A percentile compares a stretch with the other conserved stretches of the same genome.
phyloP scores from a whole-genome alignment of 495 filamentous ascomycete species.

The Trichocladium antarcticum region DNA sequence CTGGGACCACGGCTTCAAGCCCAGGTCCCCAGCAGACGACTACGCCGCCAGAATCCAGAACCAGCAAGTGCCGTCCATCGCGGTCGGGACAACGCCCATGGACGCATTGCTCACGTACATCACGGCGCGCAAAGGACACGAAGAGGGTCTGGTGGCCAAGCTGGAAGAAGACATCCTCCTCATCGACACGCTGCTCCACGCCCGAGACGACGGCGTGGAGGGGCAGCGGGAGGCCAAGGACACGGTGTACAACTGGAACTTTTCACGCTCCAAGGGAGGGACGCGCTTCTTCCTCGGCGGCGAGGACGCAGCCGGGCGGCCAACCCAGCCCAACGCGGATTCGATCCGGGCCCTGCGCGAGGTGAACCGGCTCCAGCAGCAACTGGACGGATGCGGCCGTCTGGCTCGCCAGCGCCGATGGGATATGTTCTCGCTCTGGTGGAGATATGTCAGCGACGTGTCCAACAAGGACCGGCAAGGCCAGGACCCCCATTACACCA shows the following conservation, averaged over 20 bases:
- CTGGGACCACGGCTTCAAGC: conserved; percentile 24
- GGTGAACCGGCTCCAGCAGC: conserved; percentile 19
- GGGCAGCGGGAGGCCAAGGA: conserved; percentile 24
- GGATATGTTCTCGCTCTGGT: conserved; percentile 35
- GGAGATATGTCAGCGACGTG: conserved; percentile 20
- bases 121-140: conserved; percentile 4
- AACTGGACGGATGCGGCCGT: conserved; percentile 12
- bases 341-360: conserved; percentile 2
- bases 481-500: background rate
- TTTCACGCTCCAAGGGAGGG: conserved; percentile 19
- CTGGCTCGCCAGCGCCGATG: conserved; percentile 18
- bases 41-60: background rate
- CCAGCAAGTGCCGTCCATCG: conserved; percentile 9
- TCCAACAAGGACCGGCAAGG: background rate
- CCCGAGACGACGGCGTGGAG: conserved; percentile 30
- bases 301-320: background rate
- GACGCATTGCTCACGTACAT: conserved; percentile 37
- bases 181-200: conserved; percentile 21
- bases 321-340: background rate
- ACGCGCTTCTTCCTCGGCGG: conserved; percentile 14
- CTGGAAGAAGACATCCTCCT: conserved; percentile 18
- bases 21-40: conserved; percentile 25
- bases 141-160: too few relatives aligned
- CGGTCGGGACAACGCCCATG: conserved; percentile 38
- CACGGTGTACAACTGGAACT: conserved; percentile 27